phyloP scores from a whole-genome alignment of 2,329 filamentous ascomycete species.

The Arthrobotrys pseudoclavata region DNA sequence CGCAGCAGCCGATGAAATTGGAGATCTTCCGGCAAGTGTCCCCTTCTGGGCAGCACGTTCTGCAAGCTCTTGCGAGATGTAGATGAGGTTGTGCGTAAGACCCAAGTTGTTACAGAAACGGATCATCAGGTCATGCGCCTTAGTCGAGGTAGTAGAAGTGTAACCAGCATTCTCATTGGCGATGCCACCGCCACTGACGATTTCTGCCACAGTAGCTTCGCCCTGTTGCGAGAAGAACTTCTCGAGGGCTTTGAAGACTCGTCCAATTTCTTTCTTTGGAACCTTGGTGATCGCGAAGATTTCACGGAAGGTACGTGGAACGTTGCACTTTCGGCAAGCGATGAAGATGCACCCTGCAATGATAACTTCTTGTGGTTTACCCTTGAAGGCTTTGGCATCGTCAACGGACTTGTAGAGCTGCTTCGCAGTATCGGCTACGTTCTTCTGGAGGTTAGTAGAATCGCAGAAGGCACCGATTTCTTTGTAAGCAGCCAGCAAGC shows the following conservation, averaged over 20 bases:
- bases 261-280: constrained; percentile 95
- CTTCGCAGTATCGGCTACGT: constrained; percentile 89
- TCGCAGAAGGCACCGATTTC: constrained; percentile 91
- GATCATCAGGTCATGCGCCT: constrained; percentile 84
- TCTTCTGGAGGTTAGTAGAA: constrained; percentile 82
- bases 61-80: constrained; percentile 83
- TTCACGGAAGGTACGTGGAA: constrained; percentile 91
- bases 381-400: constrained; percentile 93
- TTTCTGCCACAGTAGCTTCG: constrained; percentile 71
- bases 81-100: constrained; percentile 80
- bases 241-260: constrained; percentile 94
- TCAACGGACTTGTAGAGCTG: constrained; percentile 95
- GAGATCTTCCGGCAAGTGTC: constrained; percentile 90
- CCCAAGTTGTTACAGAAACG: constrained; percentile 90
- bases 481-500: constrained; percentile 83
- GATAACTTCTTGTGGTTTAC: constrained; percentile 92
- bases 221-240: constrained; percentile 84
- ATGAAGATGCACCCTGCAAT: constrained; percentile 98
- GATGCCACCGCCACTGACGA: constrained; percentile 70
- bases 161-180: constrained; percentile 69
- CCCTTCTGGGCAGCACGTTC: constrained; percentile 81
- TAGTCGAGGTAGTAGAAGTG: constrained; percentile 80
- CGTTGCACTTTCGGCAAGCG: constrained; percentile 88
- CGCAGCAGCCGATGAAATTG: constrained; percentile 91
- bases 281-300: constrained; percentile 94